A percentile compares a stretch with the other conserved stretches of the same genome.
phyloP scores from a whole-genome alignment of 1,139 yeast species.

The Spencermartinsiella ligniputridi region DNA sequence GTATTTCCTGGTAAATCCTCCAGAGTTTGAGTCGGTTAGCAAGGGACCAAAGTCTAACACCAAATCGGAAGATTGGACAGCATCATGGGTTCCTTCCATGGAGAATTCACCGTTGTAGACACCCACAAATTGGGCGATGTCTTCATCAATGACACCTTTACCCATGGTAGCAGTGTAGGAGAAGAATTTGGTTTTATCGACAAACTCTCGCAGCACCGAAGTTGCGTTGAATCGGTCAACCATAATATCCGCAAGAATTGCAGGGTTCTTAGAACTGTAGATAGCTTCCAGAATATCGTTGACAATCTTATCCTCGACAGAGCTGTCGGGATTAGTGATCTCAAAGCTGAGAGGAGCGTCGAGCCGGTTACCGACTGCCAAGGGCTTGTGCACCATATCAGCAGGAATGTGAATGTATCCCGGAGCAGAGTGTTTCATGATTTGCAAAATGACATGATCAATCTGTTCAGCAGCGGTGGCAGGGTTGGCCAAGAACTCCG shows the following conservation, averaged over 20 bases:
- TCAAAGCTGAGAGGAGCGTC: constrained; percentile 30
- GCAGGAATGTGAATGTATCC: constrained; percentile 76
- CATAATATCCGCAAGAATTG: constrained; percentile 62
- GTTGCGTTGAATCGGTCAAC: constrained; percentile 52
- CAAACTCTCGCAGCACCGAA: constrained; percentile 41
- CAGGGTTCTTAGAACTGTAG: constrained; percentile 52
- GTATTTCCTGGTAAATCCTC: constrained; percentile 39
- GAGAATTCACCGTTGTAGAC: constrained; percentile 55
- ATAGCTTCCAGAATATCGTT: constrained; percentile 46
- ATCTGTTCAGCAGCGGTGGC: constrained; percentile 50
- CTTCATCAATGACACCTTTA: constrained; percentile 60
- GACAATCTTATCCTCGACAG: constrained; percentile 41
- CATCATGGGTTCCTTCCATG: constrained; percentile 40
- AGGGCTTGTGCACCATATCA: constrained; percentile 53
- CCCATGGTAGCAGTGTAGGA: constrained; percentile 48
- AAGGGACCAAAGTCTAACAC: constrained; percentile 40
- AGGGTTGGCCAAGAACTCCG: constrained; percentile 51
- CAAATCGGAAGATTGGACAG: constrained; percentile 34
- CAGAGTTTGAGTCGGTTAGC: constrained; percentile 41
- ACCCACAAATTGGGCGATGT: constrained; percentile 55
- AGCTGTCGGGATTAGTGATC: constrained; percentile 22
- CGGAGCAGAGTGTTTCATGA: constrained; percentile 60
- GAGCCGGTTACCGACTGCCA: constrained; percentile 38
- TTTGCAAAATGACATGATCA: constrained; percentile 58
- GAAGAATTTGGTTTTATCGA: constrained; percentile 43